These are phyloP conservation scores for Pseudogymnoascus sp. DNA, from an alignment of 2,329 filamentous ascomycete genomes.

Conservation along the genomic window DNA sequence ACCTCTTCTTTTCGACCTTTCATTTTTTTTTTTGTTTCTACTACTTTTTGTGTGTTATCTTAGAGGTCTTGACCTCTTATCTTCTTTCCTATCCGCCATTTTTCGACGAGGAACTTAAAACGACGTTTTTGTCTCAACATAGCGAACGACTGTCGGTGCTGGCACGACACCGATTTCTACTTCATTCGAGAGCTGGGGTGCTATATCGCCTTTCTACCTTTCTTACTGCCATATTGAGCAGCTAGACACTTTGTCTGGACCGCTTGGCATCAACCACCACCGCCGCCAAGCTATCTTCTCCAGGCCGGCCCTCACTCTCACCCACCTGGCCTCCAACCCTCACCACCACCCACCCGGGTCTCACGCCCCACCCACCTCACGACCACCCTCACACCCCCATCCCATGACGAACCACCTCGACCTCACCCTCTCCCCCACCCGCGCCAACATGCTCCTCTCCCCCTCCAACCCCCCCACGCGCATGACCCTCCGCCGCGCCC, in stretches of 20 bases:
- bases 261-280: background rate
- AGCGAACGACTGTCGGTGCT: background rate
- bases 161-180: background rate
- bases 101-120: too few relatives aligned
- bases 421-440: conserved; percentile 29
- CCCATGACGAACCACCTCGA: conserved; percentile 24
- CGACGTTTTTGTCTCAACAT: too few relatives aligned
- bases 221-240: background rate
- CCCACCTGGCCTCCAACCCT: too few relatives aligned
- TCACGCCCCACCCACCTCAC: background rate
- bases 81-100: too few relatives aligned
- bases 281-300: too few relatives aligned
- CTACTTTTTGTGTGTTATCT: too few relatives aligned
- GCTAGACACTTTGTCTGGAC: background rate
- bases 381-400: background rate
- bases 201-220: too few relatives aligned
- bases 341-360: background rate
- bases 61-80: too few relatives aligned
- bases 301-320: too few relatives aligned
- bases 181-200: background rate
- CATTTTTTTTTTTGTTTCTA: too few relatives aligned
- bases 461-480: conserved; percentile 33
- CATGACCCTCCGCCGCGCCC: conserved; percentile 49
- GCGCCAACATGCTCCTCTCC: conserved; percentile 30
- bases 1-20: too few relatives aligned